These are phyloP conservation scores for Powellomyces hirtus DNA, from an alignment of 192 early-diverging fungal genomes.

Conservation along the genomic window DNA sequence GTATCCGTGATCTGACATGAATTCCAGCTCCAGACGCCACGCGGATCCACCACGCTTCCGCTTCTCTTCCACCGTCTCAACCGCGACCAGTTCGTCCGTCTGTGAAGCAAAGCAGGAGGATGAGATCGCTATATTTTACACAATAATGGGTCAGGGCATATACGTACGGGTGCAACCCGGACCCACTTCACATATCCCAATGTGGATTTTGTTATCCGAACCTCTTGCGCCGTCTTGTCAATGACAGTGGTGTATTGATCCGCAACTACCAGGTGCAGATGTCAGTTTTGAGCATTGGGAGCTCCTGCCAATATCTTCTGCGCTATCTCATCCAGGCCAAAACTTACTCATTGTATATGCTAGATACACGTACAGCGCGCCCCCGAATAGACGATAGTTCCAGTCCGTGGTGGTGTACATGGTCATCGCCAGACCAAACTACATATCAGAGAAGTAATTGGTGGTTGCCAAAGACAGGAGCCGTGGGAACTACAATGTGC, in stretches of 20 bases:
- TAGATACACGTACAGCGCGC: conserved; percentile 4
- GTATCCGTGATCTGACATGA: conserved; percentile 33
- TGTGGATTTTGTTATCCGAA: conserved; percentile 24
- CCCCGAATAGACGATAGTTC: conserved; percentile 7
- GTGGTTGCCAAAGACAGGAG: neutral
- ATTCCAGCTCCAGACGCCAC: conserved; percentile 29
- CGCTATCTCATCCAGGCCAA: neutral
- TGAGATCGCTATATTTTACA: neutral
- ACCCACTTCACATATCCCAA: conserved; percentile 17
- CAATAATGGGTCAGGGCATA: conserved; percentile 9
- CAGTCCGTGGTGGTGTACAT: conserved; percentile 3
- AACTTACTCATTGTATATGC: conserved; percentile 5
- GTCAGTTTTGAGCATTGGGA: neutral
- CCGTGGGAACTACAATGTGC: neutral
- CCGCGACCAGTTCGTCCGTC: neutral
- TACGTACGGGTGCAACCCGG: conserved; percentile 22
- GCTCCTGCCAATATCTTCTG: too few relatives aligned
- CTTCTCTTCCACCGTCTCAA: neutral
- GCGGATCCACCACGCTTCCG: neutral
- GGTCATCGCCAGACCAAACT: conserved; percentile 5
- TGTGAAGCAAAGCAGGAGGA: neutral
- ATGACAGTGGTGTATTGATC: conserved; percentile 22
- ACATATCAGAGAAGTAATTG: neutral
- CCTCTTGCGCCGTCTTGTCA: conserved; percentile 25
- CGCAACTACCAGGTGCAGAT: conserved; percentile 1